These are phyloP conservation scores for Amanita rimosa DNA, from an alignment of 768 basidiomycete species.

Conservation along the genomic window DNA sequence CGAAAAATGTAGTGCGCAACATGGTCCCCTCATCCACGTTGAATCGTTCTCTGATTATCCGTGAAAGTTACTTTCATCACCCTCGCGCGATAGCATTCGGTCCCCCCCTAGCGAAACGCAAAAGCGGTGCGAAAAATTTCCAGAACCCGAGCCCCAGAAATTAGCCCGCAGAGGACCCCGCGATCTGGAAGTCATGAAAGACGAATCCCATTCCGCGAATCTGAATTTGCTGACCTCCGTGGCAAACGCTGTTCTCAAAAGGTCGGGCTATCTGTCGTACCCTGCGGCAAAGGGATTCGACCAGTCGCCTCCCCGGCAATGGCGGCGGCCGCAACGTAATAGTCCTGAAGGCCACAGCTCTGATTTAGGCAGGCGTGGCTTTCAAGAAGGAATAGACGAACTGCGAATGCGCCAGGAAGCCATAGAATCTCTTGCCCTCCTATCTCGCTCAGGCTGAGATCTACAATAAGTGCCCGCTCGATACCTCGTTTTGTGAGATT, in stretches of 20 bases:
- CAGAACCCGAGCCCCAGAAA: neutral
- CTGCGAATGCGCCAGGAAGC: slow-evolving; percentile 1
- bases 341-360: slow-evolving; percentile 13
- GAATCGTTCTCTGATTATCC: slow-evolving; percentile 7
- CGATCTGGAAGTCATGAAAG: neutral
- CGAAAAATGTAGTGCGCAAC: slow-evolving; percentile 10
- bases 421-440: slow-evolving; percentile 4
- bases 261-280: slow-evolving; percentile 9
- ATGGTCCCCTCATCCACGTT: slow-evolving; percentile 15
- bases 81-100: neutral
- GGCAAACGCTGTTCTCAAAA: slow-evolving; percentile 1
- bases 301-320: slow-evolving; percentile 14
- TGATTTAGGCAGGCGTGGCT: neutral
- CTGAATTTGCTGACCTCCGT: slow-evolving; percentile 4
- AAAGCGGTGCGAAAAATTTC: neutral
- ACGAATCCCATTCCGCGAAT: neutral
- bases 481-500: slow-evolving; percentile 1
- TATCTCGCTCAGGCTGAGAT: slow-evolving; percentile 5
- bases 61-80: neutral
- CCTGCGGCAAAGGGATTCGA: slow-evolving; percentile 7
- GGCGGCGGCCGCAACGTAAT: slow-evolving; percentile 34
- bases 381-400: slow-evolving; percentile 4
- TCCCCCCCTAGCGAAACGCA: neutral
- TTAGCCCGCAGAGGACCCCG: neutral
- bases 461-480: neutral